phyloP scores from a whole-genome alignment of 306 rosid species.

The Prunus mira region DNA sequence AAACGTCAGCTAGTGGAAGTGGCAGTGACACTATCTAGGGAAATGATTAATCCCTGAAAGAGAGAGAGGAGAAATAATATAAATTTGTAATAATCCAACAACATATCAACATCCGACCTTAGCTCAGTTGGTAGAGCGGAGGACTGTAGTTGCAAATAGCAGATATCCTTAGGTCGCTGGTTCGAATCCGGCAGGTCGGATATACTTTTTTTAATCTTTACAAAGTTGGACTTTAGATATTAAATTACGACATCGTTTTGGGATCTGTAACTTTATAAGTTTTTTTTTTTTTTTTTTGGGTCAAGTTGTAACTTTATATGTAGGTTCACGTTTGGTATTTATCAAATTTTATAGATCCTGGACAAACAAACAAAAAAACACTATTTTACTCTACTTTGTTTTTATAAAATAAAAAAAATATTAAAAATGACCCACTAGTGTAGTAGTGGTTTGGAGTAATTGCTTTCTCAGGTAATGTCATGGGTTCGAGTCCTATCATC shows the following conservation, averaged over 20 bases:
- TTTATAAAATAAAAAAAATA: too few relatives aligned
- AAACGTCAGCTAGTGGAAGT: too few relatives aligned
- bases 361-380: too few relatives aligned
- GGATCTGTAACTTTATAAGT: neutral
- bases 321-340: too few relatives aligned
- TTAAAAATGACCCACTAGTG: too few relatives aligned
- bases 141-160: constrained; percentile 23
- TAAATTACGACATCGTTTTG: neutral
- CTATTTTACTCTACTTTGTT: too few relatives aligned
- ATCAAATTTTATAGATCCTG: too few relatives aligned
- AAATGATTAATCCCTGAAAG: neutral
- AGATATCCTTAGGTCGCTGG: constrained; percentile 37
- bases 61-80: too few relatives aligned
- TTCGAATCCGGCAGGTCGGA: constrained; percentile 37
- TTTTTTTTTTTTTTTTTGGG: too few relatives aligned
- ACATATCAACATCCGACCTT: neutral
- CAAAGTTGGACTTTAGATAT: neutral
- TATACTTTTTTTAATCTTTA: accelerated
- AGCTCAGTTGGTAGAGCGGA: constrained; percentile 42
- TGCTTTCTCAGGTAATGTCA: accelerated
- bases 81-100: accelerated
- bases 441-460: too few relatives aligned
- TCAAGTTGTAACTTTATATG: neutral
- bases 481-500: accelerated
- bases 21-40: too few relatives aligned